These are phyloP conservation scores for Purshia tridentata DNA, from an alignment of 306 rosid species.

Conservation along the genomic window DNA sequence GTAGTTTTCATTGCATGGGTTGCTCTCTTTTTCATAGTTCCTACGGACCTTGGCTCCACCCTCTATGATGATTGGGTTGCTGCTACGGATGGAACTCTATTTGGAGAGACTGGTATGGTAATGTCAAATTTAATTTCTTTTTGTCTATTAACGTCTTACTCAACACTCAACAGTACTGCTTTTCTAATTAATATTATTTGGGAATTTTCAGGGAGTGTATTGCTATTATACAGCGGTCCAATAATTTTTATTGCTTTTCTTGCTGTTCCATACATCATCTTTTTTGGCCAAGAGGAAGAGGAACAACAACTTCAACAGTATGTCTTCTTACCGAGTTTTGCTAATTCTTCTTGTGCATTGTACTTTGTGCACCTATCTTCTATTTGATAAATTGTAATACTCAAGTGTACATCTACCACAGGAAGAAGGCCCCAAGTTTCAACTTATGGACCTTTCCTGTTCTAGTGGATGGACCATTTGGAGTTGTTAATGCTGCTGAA, in stretches of 20 bases:
- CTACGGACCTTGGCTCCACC: slow-evolving; percentile 28
- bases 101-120: slow-evolving; percentile 46
- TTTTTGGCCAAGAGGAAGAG: slow-evolving; percentile 45
- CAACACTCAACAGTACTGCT: too few relatives aligned
- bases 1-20: slow-evolving; percentile 48
- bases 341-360: not conserved
- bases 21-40: slow-evolving; percentile 39
- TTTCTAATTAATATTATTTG: too few relatives aligned
- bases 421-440: slow-evolving; percentile 57
- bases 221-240: slow-evolving; percentile 44
- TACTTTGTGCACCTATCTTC: not conserved
- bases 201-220: slow-evolving; percentile 45
- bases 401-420: slow-evolving; percentile 8
- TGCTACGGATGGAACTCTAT: slow-evolving; percentile 29
- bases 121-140: not conserved
- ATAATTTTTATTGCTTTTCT: slow-evolving; percentile 58
- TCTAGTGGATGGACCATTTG: slow-evolving; percentile 66
- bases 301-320: slow-evolving; percentile 39
- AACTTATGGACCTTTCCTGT: slow-evolving; percentile 76
- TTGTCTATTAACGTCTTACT: too few relatives aligned
- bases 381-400: not conserved
- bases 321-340: slow-evolving; percentile 3
- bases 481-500: slow-evolving; percentile 71
- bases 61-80: slow-evolving; percentile 18
- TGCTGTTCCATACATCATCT: slow-evolving; percentile 41